Base-by-base conservation (phyloP, 805 yeast species). In the Groenewaldozyma salmanticensis region DNA sequence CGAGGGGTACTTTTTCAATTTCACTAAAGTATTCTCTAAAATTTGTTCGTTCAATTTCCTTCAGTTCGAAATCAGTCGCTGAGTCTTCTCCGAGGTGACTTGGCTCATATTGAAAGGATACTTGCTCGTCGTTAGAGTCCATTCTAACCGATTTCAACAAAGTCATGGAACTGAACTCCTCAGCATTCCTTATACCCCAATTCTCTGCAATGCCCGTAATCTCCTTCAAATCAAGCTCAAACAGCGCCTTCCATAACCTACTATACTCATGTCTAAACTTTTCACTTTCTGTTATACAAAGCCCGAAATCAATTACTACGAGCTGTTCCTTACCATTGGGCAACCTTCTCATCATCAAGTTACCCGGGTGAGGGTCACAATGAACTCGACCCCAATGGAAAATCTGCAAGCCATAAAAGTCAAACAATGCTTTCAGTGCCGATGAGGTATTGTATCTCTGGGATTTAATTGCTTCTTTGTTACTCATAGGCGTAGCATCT, bases 331-430 rank as follows among this genome's bases (percentile, higher is more conserved):
- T 43, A 11, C 33, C 35, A 6, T 42, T 38, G n/a, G 37, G 37
- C 18, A 48, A 40, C 31, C 53, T 48, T 31, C 87, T 61, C 3
- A 77, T 74, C 42, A 83, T 54, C 48, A 83, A 59, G 55, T 82
- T 83, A 4, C 94, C 94, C 1, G 92, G 92, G 52, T 82, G 94
- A 9, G 90, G 84, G 53, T 80, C 88, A 40, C 83, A 73, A 54
- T 80, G 87, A 15, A 80, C 75, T 24, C 73, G 64, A 4, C 85
- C 86, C 72, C 80, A 80, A 22, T 66, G 60, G 55, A 78, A 81
- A 15, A 78, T 72, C 59, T 76, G 83, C 45, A 70, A 66, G 18
- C 77, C 73, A 48, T 72, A 72, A 16, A 75, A 64, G 37, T 61
- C 61, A 35, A 76, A 61, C 48, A 79, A 71, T 43, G 67, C 71